These are phyloP conservation scores for Dichotomocladium elegans DNA, from an alignment of 371 early-diverging fungal species.

Conservation along the genomic window DNA sequence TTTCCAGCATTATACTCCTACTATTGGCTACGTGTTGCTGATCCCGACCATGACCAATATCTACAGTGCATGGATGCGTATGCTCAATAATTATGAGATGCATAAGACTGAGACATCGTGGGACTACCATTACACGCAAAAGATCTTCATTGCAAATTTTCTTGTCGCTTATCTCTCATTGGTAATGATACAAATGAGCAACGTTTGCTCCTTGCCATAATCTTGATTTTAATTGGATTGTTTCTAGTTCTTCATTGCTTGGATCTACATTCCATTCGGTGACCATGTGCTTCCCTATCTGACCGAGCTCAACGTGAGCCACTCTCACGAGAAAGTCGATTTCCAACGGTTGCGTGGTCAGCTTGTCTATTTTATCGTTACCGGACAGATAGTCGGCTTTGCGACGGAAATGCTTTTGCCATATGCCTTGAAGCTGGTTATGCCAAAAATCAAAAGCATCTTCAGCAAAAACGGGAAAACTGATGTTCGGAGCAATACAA, in stretches of 20 bases:
- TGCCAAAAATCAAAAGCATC: slow-evolving; percentile 37
- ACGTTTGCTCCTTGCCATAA: not conserved
- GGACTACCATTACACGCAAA: slow-evolving; percentile 69
- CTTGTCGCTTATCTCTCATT: slow-evolving; percentile 77
- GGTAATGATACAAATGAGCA: slow-evolving; percentile 17
- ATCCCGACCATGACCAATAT: slow-evolving; percentile 68
- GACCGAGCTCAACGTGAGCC: slow-evolving; percentile 32
- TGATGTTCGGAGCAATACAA: slow-evolving; percentile 7
- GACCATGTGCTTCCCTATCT: slow-evolving; percentile 45
- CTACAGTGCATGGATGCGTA: slow-evolving; percentile 62
- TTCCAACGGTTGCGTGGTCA: slow-evolving; percentile 62
- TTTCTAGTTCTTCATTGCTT: slow-evolving; percentile 79
- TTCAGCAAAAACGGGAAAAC: slow-evolving; percentile 7
- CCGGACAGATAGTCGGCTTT: slow-evolving; percentile 78
- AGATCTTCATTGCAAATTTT: slow-evolving; percentile 83
- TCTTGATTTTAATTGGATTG: too few species aligned
- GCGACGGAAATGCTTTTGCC: slow-evolving; percentile 75
- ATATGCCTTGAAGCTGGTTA: slow-evolving; percentile 43
- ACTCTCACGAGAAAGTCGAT: slow-evolving; percentile 50
- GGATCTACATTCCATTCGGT: slow-evolving; percentile 82
- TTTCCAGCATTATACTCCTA: slow-evolving; percentile 68
- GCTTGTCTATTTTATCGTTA: slow-evolving; percentile 76
- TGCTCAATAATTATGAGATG: slow-evolving; percentile 80
- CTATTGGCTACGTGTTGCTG: slow-evolving; percentile 68
- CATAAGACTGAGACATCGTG: slow-evolving; percentile 71